These are phyloP conservation scores for Cladophialophora immunda DNA, from an alignment of 2,329 filamentous ascomycete genomes.

Conservation along the genomic window DNA sequence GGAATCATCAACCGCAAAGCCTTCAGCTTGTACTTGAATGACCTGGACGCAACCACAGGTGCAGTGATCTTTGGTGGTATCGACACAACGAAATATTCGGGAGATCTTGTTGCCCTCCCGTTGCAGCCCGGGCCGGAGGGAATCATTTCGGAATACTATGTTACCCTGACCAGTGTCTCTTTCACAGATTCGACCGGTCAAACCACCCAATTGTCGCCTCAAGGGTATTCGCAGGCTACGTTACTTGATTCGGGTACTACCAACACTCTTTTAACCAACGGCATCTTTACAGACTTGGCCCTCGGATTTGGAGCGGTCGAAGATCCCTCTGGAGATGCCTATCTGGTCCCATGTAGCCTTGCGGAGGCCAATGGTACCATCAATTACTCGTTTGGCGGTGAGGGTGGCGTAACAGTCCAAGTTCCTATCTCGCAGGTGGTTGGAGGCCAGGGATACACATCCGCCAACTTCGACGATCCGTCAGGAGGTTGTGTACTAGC, in stretches of 20 bases:
- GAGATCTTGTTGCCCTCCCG: conserved; percentile 71
- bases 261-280: conserved; percentile 72
- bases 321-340: conserved; percentile 49
- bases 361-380: conserved; percentile 49
- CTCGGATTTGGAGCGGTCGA: conserved; percentile 62
- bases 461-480: conserved; percentile 62
- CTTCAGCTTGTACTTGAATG: conserved; percentile 39
- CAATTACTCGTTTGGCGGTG: conserved; percentile 63
- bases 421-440: conserved; percentile 63
- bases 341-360: conserved; percentile 54
- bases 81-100: conserved; percentile 70
- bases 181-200: conserved; percentile 49
- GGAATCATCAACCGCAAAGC: conserved; percentile 34
- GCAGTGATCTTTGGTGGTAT: conserved; percentile 78
- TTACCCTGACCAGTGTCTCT: conserved; percentile 53
- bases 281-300: conserved; percentile 64
- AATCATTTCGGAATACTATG: conserved; percentile 64
- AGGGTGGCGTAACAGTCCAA: conserved; percentile 44
- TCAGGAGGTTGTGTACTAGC: conserved; percentile 62
- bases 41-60: conserved; percentile 31
- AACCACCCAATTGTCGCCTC: conserved; percentile 52
- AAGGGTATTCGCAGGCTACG: conserved; percentile 60
- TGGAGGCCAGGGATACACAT: conserved; percentile 42
- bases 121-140: conserved; percentile 25
- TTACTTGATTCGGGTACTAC: conserved; percentile 79